Percentiles rank a stretch among this genome's conserved stretches.
These are phyloP conservation scores for Cenchrus purpureus DNA, from an alignment of 176 grass and related monocot species.

Conservation along the genomic window DNA sequence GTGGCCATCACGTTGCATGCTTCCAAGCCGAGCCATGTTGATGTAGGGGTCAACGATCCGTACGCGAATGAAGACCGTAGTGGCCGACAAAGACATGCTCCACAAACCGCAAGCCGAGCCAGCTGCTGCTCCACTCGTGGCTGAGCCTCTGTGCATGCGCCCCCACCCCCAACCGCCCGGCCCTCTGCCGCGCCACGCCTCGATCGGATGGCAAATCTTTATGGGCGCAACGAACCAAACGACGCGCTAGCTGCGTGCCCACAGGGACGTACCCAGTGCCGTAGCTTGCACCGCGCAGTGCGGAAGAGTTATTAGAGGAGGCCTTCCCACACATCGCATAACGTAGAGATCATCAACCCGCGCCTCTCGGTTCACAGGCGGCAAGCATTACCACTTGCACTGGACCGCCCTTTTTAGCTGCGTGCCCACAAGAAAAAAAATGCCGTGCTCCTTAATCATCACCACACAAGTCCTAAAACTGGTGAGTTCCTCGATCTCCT, in stretches of 20 bases:
- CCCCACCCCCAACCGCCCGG: background rate
- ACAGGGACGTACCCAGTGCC: no score
- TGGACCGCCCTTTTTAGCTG: no score
- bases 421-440: background rate
- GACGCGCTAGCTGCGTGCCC: background rate
- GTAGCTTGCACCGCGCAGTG: no score
- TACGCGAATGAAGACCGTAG: conserved; percentile 47
- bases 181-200: background rate
- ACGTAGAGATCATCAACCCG: no score
- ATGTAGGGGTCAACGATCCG: conserved; percentile 53
- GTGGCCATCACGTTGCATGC: conserved; percentile 53
- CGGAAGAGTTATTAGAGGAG: no score
- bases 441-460: background rate
- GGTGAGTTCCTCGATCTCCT: no score
- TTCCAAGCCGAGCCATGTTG: conserved; percentile 44
- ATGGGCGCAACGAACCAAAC: conserved; percentile 38
- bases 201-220: conserved; percentile 50
- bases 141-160: background rate
- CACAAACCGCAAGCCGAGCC: conserved; percentile 38
- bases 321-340: no score
- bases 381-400: no score
- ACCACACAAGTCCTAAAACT: background rate
- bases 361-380: no score
- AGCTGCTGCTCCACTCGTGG: conserved; percentile 39
- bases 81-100: conserved; percentile 84